phyloP scores from a whole-genome alignment of 192 early-diverging fungal species.

The Chytriomyces sp. region DNA sequence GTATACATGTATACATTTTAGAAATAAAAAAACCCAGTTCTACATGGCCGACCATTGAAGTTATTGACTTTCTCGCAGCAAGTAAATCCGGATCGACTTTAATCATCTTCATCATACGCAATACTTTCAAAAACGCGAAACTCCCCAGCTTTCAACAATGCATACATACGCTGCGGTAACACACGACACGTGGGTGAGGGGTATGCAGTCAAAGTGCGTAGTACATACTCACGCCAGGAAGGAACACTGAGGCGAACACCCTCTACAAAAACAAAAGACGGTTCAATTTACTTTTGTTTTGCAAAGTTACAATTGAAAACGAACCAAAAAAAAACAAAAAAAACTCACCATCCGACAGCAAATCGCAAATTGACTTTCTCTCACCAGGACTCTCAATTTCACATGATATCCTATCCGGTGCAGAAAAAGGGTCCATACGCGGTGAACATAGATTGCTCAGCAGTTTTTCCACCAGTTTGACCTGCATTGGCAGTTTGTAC shows the following conservation, averaged over 20 bases:
- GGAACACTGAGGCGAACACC: constrained; percentile 58
- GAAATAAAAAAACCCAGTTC: no score
- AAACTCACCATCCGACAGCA: constrained; percentile 54
- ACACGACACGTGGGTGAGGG: constrained; percentile 13
- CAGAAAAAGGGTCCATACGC: constrained; percentile 32
- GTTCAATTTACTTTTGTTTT: not conserved
- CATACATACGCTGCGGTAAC: constrained; percentile 53
- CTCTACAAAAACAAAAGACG: constrained; percentile 29
- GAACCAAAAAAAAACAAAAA: not conserved
- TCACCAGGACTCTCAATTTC: constrained; percentile 36
- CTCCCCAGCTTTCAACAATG: constrained; percentile 54
- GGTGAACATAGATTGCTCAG: constrained; percentile 46
- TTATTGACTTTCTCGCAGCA: no score
- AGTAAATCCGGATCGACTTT: no score
- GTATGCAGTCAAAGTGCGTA: constrained; percentile 36
- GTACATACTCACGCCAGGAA: constrained; percentile 62
- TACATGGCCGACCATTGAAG: no score
- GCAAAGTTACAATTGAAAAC: not conserved
- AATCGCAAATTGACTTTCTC: constrained; percentile 59
- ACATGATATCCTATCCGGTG: constrained; percentile 38
- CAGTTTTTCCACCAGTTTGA: constrained; percentile 60
- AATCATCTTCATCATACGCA: constrained; percentile 12
- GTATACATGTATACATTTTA: no score
- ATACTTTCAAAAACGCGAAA: constrained; percentile 46
- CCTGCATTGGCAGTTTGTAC: constrained; percentile 64